phyloP scores from a whole-genome alignment of 768 basidiomycete species.

The Lentinula edodes region DNA sequence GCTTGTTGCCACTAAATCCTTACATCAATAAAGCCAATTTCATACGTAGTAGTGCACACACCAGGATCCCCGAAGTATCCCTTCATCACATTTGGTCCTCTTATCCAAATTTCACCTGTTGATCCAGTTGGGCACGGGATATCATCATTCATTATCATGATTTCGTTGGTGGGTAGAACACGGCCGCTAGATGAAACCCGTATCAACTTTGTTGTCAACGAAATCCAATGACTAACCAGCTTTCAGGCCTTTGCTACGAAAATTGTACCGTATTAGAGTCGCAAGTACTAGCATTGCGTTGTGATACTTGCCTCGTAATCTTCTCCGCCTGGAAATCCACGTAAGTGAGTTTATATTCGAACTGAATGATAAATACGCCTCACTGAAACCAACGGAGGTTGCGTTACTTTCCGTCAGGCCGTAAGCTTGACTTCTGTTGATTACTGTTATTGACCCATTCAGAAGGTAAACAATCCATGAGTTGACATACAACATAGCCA shows the following conservation, averaged over 20 bases:
- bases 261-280: not conserved
- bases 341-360: not conserved
- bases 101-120: constrained; percentile 29
- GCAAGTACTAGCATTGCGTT: constrained; percentile 12
- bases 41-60: not conserved
- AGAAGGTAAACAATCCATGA: not conserved
- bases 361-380: not conserved
- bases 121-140: constrained; percentile 15
- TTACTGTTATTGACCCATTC: too few species aligned
- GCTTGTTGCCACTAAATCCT: constrained; percentile 16
- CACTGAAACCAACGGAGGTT: constrained; percentile 4
- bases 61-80: constrained; percentile 32
- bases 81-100: constrained; percentile 22
- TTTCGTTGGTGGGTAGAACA: constrained; percentile 27
- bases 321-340: not conserved
- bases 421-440: constrained; percentile 5
- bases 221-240: not conserved
- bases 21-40: not conserved
- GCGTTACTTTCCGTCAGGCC: constrained; percentile 10
- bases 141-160: constrained; percentile 23
- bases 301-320: not conserved
- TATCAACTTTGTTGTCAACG: not conserved
- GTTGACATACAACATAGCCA: constrained; percentile 3
- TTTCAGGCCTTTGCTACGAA: not conserved
- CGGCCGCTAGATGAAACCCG: constrained; percentile 23